phyloP scores from a whole-genome alignment of 1,139 yeast species.

The Magnusiomyces sp. region DNA sequence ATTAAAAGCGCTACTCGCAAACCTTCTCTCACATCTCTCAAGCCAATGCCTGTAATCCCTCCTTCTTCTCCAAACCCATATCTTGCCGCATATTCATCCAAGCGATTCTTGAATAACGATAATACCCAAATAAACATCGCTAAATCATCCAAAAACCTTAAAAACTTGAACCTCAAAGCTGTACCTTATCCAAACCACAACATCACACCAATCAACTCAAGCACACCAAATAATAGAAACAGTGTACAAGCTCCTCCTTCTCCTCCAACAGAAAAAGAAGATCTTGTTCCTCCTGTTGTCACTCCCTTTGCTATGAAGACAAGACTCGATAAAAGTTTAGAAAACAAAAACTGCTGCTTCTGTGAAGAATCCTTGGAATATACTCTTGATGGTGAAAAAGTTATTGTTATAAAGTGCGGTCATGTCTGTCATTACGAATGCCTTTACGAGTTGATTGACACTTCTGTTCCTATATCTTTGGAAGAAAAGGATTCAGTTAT shows the following conservation, averaged over 20 bases:
- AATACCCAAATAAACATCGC: not conserved
- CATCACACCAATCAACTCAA: too few relatives aligned
- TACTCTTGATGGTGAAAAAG: conserved; percentile 21
- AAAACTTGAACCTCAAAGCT: not conserved
- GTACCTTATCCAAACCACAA: not conserved
- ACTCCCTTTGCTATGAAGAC: conserved; percentile 11
- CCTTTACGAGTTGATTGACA: conserved; percentile 19
- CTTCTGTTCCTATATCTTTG: conserved; percentile 1
- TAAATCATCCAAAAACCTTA: not conserved
- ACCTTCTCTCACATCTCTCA: not conserved
- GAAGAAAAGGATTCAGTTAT: conserved; percentile 15
- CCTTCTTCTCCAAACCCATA: not conserved
- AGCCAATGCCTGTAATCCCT: not conserved
- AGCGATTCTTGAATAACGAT: not conserved
- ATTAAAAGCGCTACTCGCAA: too few relatives aligned
- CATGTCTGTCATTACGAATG: conserved; percentile 25
- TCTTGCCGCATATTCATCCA: not conserved
- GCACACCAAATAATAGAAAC: too few relatives aligned
- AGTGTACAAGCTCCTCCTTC: not conserved
- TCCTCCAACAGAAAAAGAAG: not conserved
- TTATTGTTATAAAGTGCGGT: conserved; percentile 20
- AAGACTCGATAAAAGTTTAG: conserved; percentile 17
- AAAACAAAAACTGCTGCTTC: conserved; percentile 22
- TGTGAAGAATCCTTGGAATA: conserved; percentile 25
- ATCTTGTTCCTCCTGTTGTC: conserved; percentile 10